A percentile compares a stretch with the other conserved stretches of the same genome.
These are phyloP conservation scores for Alternaria sp. DNA, from an alignment of 2,329 filamentous ascomycete species.

Conservation along the genomic window DNA sequence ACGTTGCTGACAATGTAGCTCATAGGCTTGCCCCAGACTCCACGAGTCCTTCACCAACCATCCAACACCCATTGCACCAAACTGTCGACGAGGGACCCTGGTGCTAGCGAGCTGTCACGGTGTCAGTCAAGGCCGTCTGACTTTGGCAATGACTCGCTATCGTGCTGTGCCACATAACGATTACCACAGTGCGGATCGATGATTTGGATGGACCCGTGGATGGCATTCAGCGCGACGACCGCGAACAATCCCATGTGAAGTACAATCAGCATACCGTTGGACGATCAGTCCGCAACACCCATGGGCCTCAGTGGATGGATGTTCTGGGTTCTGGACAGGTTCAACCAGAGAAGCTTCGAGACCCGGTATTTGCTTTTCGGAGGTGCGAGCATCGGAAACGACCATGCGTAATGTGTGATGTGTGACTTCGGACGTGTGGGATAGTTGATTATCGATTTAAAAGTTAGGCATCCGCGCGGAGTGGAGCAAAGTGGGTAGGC, in stretches of 20 bases:
- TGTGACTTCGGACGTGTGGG: constrained; percentile 8
- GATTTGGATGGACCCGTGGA: constrained; percentile 4
- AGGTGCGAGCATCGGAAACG: background rate
- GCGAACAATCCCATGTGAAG: background rate
- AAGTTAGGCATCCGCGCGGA: constrained; percentile 15
- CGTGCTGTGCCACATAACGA: constrained; percentile 10
- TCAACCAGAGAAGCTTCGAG: constrained; percentile 8
- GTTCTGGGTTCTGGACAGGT: background rate
- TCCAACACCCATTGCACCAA: background rate
- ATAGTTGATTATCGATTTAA: constrained; percentile 16
- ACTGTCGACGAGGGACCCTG: background rate
- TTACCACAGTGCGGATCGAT: constrained; percentile 12
- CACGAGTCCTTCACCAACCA: background rate
- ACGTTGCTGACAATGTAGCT: background rate
- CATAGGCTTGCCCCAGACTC: constrained; percentile 1
- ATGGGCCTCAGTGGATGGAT: background rate
- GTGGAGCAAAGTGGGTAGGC: constrained; percentile 21
- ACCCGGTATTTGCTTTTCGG: constrained; percentile 7
- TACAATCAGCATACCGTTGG: background rate
- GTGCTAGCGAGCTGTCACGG: background rate
- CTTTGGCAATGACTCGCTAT: constrained; percentile 14
- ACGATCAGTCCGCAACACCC: background rate
- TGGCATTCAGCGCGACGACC: constrained; percentile 12
- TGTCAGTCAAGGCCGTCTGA: background rate
- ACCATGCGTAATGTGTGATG: constrained; percentile 8